Percentiles rank a stretch among this genome's conserved stretches.
phyloP scores from a whole-genome alignment of 1,284 basidiomycete genomes.

The Melampsora larici-populina region DNA sequence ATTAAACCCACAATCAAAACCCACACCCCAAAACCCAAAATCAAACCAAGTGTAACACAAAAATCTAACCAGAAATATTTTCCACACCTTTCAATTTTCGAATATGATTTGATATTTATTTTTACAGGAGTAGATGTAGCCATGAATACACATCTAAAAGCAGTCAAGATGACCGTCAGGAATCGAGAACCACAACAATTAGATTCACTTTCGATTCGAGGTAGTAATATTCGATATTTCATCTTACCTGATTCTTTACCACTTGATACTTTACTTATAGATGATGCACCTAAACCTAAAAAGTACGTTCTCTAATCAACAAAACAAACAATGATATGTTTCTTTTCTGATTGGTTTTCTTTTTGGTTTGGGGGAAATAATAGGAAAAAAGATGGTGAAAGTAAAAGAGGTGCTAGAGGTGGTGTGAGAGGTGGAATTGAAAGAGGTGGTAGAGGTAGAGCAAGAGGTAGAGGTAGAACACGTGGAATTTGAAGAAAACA shows the following conservation, averaged over 20 bases:
- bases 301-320: conserved; percentile 53
- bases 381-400: conserved; percentile 49
- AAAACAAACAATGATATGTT: background rate
- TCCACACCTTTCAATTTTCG: too few relatives aligned
- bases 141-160: conserved; percentile 54
- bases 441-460: conserved; percentile 46
- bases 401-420: conserved; percentile 36
- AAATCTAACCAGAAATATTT: background rate
- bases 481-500: conserved; percentile 44
- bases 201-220: conserved; percentile 53
- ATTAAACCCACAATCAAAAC: too few relatives aligned
- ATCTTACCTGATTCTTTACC: conserved; percentile 94
- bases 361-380: too few relatives aligned
- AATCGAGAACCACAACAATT: conserved; percentile 68
- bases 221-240: conserved; percentile 69
- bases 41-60: too few relatives aligned
- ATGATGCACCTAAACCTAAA: conserved; percentile 96
- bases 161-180: conserved; percentile 73
- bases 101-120: background rate
- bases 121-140: conserved; percentile 51
- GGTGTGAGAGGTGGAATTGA: conserved; percentile 45
- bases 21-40: too few relatives aligned
- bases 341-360: background rate
- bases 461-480: conserved; percentile 49
- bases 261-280: conserved; percentile 90